Percentiles rank a stretch among this genome's conserved stretches.
phyloP scores from a whole-genome alignment of 352 stramenopile genomes.

The Blastocystis sp. region DNA sequence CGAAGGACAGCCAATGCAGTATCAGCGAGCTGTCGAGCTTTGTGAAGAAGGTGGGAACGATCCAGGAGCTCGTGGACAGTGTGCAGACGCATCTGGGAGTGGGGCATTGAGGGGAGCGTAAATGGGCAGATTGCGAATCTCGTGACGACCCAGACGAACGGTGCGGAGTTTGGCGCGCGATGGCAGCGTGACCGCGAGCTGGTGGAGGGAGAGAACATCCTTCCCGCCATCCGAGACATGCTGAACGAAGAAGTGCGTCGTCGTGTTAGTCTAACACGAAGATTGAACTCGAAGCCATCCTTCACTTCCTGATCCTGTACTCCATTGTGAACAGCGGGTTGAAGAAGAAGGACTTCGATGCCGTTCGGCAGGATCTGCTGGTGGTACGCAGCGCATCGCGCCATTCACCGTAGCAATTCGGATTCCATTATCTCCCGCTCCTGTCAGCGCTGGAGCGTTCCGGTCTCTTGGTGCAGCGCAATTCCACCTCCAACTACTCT shows the following conservation, averaged over 20 bases:
- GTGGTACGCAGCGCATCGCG: neutral
- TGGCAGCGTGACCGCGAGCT: slow-evolving; percentile 58
- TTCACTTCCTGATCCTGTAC: slow-evolving; percentile 58
- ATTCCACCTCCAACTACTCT: slow-evolving; percentile 8
- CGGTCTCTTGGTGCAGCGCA: neutral
- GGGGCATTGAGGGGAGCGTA: neutral
- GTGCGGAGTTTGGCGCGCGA: neutral
- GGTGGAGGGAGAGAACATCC: slow-evolving; percentile 28
- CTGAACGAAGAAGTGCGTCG: slow-evolving; percentile 14
- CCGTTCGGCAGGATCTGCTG: slow-evolving; percentile 27
- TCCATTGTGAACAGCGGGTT: slow-evolving; percentile 48
- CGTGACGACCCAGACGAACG: slow-evolving; percentile 28
- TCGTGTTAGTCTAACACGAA: neutral
- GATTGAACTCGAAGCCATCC: neutral
- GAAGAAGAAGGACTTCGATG: slow-evolving; percentile 58
- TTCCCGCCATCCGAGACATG: slow-evolving; percentile 14
- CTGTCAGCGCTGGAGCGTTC: slow-evolving; percentile 9
- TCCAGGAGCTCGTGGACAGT: slow-evolving; percentile 40
- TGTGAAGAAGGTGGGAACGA: slow-evolving; percentile 50
- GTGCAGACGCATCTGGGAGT: slow-evolving; percentile 51
- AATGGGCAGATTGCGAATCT: slow-evolving; percentile 12
- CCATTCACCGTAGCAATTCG: slow-evolving; percentile 5
- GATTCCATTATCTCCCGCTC: slow-evolving; percentile 26
- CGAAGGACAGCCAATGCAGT: neutral
- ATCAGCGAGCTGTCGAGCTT: slow-evolving; percentile 45